Evolutionary conservation across 1,284 basidiomycete genomes (phyloP), one percentile per base, ranked within the genome.

Genomic region (Rhodotorula glutinis): DNA sequence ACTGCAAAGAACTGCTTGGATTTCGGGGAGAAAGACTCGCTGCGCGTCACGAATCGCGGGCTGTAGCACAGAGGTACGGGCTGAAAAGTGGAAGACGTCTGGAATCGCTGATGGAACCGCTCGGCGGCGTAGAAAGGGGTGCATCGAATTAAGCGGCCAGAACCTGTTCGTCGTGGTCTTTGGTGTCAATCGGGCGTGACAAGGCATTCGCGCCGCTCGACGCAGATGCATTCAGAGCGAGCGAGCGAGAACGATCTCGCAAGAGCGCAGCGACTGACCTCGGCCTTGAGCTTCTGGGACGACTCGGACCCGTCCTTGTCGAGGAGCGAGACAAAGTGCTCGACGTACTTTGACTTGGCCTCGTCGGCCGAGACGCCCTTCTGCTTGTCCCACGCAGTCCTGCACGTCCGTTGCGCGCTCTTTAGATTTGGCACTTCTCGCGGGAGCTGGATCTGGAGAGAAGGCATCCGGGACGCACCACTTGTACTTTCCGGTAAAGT

Each of bases 401-500:
- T 89, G 74, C 49, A 17, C 11, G 43, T n/a, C 4, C 44, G 46
- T 29, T 5, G 29, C 16, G 33, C 7, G 30, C 16, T 5, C 8
- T 47, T 57, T 46, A 57, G 47, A 17, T n/a, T 4, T 19, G n/a
- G 11, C 23, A 17, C 3, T 23, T 38, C 7, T 38, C n/a, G n/a
- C n/a, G n/a, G n/a, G n/a, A n/a, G n/a, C n/a, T n/a, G n/a, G n/a
- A 23, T 53, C 30, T 0, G 19, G 51, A 14, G 47, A 4, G 41
- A 0, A 30, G 33, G 21, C 5, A 30, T 8, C 19, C 1, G 53
- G 21, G 57, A 77, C 82, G 75, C 69, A 90, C 90, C 91, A 91
- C 81, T 92, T 92, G 62, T 86, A 87, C 80, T 88, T 90, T 72
- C 87, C 90, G n/a, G 81, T 79, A 76, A 91, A 91, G 77, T 91